A percentile compares a stretch with the other conserved stretches of the same genome.
These are phyloP conservation scores for Theobroma grandiflorum DNA, from an alignment of 441 rosid species.

Conservation along the genomic window DNA sequence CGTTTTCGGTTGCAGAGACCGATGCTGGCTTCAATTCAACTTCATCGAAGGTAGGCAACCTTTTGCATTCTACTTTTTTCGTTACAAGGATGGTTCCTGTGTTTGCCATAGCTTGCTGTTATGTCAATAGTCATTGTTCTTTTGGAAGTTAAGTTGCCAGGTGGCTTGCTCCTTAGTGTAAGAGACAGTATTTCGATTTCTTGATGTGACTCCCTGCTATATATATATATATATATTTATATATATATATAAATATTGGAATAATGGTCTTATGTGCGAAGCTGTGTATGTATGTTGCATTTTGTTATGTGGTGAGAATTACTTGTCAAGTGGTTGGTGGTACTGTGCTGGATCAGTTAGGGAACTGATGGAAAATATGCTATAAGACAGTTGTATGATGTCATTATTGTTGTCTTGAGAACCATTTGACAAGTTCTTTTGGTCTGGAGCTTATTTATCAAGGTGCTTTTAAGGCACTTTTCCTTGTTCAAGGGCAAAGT, in stretches of 20 bases:
- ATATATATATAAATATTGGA: too few species aligned
- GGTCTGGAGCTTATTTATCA: too few species aligned
- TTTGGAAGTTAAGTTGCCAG: neutral
- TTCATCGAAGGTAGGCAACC: constrained; percentile 64
- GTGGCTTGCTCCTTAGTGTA: too few species aligned
- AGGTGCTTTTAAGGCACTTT: neutral
- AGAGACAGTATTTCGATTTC: too few species aligned
- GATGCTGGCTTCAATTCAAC: constrained; percentile 90
- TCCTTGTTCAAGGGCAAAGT: neutral
- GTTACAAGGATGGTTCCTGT: too few species aligned
- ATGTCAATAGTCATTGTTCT: too few species aligned
- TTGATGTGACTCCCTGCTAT: too few species aligned
- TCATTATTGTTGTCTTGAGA: neutral
- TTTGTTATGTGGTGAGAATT: neutral
- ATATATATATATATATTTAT: too few species aligned
- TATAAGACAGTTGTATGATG: neutral
- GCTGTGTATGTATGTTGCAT: too few species aligned
- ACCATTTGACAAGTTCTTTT: neutral
- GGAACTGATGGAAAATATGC: neutral
- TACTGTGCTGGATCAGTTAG: neutral
- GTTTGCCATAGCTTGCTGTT: too few species aligned
- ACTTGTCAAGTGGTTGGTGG: neutral
- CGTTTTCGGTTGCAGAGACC: constrained; percentile 57
- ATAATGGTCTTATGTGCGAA: too few species aligned
- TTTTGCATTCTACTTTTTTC: neutral